Percentiles rank a stretch among this genome's conserved stretches.
Evolutionary conservation across 768 basidiomycete species (phyloP).

Genomic region (Boletus huronensis): DNA sequence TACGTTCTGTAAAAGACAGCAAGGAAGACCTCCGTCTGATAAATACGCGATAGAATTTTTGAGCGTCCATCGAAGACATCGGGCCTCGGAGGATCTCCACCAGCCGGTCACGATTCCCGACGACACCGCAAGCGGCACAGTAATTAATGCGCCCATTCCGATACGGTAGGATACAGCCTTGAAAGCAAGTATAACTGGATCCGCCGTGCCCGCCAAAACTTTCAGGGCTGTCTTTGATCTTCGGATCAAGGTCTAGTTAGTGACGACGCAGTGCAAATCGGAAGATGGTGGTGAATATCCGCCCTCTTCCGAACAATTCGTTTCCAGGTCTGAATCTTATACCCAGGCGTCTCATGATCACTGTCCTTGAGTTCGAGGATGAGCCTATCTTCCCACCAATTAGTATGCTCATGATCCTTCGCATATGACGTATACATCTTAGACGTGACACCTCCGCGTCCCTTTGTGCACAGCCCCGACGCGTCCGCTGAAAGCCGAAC

Average conservation of each 20-base stretch:
- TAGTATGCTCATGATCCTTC: not conserved
- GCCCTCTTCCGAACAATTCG: not conserved
- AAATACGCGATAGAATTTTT: slow-evolving; percentile 15
- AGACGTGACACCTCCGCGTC: slow-evolving; percentile 1
- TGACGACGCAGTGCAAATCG: slow-evolving; percentile 3
- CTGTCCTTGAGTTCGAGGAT: not conserved
- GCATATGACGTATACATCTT: slow-evolving; percentile 11
- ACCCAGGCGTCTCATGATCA: not conserved
- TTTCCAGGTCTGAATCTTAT: not conserved
- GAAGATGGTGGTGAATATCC: not conserved
- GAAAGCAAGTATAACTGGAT: slow-evolving; percentile 11
- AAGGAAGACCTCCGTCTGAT: slow-evolving; percentile 16
- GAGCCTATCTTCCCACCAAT: slow-evolving; percentile 3
- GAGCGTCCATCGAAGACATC: slow-evolving; percentile 17
- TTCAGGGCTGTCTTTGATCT: slow-evolving; percentile 15
- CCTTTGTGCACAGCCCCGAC: slow-evolving; percentile 14
- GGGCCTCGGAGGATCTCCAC: slow-evolving; percentile 16
- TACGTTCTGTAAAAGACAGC: slow-evolving; percentile 3
- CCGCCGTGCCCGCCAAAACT: slow-evolving; percentile 1
- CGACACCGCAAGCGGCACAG: slow-evolving; percentile 14
- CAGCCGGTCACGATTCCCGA: slow-evolving; percentile 13
- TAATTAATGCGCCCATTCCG: not conserved
- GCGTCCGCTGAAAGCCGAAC: not conserved
- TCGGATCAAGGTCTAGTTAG: slow-evolving; percentile 10
- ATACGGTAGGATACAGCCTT: slow-evolving; percentile 9